Conservation (phyloP, 208 protist genomes). For the Trypanosoma rangeli region DNA sequence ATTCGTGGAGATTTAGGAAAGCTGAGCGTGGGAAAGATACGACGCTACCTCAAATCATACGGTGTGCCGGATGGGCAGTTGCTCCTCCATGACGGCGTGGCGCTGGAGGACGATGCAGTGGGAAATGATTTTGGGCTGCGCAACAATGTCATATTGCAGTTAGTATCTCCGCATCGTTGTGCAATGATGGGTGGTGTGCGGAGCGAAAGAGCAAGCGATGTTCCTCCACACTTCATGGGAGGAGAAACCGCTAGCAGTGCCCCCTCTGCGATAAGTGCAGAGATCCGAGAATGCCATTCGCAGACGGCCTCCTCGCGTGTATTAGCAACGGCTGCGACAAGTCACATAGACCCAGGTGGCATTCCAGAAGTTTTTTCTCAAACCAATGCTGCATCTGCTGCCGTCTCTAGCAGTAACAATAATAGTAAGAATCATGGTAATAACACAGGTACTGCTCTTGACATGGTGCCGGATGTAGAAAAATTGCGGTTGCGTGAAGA, state of each 20-base stretch:
- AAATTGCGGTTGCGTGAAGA: conserved; percentile 40
- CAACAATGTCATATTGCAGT: conserved; percentile 43
- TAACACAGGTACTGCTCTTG: neutral
- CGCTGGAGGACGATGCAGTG: conserved; percentile 59
- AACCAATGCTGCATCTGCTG: neutral
- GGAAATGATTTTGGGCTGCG: conserved; percentile 62
- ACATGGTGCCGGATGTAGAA: conserved; percentile 24
- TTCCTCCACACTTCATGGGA: neutral
- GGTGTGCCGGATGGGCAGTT: conserved; percentile 52
- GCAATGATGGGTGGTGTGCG: no score
- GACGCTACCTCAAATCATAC: conserved; percentile 72
- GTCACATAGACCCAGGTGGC: conserved; percentile 15
- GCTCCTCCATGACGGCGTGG: conserved; percentile 41
- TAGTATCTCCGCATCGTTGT: neutral
- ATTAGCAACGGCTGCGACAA: neutral
- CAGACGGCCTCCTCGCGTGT: neutral
- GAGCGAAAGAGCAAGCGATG: neutral
- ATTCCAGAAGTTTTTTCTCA: neutral
- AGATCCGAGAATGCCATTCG: neutral
- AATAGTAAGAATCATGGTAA: conserved; percentile 11
- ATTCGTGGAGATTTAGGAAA: conserved; percentile 73
- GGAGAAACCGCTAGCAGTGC: neutral
- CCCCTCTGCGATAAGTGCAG: neutral
- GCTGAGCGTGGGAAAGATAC: conserved; percentile 76
- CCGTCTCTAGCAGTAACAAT: neutral